Base-by-base conservation (phyloP, 306 rosid species). In the Lotus japonicus region DNA sequence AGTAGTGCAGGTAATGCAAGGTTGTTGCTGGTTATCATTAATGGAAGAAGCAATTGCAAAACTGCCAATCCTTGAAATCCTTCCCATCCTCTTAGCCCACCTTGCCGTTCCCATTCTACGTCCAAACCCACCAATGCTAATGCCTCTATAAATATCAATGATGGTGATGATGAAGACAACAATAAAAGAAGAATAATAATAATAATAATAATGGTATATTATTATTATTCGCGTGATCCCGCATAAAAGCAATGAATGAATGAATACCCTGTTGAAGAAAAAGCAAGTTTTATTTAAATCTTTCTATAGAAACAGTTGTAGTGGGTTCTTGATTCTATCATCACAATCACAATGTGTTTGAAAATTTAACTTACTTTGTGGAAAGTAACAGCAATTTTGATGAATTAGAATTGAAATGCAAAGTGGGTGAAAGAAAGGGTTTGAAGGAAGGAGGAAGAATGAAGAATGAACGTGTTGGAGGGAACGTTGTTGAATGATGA, bases 1-100 rank as follows among this genome's bases (percentile, higher is more conserved):
- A 26, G 99, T 94, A 7, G 99, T 94, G 73, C 99, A 94, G 18
- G 97, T 86, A 64, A 94, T 84, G 77, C 80, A 78, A 49, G 96
- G 97, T 53, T 82, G 95, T 68, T 74, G 92, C 9, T 78, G 91
- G 11, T 72, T 86, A 58, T 89, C 98, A 36, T 68, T 88, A 6
- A 79, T 66, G 38, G 96, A 86, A 21, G 97, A 91, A 12, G 98
- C 61, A 70, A 89, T 83, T 17, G 96, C 92, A 19, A 86, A 87
- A 68, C 88, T 86, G 62, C 97, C 98, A 19, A 86, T 84, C 80
- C 89, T 86, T 2, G 92, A 80, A 11, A 87, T 82, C 70, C 92
- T 82, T 56, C 92, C 89, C 84, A 86, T 87, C 77, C 82, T 89
- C 65, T 70, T 90, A 21, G 66, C 83, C 81, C 68, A 82, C 75